A percentile compares a stretch with the other conserved stretches of the same genome.
Evolutionary conservation across 2,329 filamentous ascomycete genomes (phyloP).

Genomic region (Byssoonygena ceratinophila): DNA sequence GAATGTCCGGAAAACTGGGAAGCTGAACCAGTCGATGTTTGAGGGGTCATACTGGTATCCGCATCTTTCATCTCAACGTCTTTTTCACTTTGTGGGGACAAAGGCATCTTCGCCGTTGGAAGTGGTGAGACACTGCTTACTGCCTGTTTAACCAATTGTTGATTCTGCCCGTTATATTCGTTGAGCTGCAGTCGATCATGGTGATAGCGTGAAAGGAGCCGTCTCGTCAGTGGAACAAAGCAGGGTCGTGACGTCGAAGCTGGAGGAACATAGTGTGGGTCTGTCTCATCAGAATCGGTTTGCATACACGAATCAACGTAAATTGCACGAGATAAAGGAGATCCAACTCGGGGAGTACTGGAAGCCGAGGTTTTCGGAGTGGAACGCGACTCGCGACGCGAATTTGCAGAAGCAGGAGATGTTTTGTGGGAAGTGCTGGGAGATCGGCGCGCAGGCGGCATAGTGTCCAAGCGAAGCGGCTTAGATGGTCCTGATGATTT

Average conservation of each 20-base stretch:
- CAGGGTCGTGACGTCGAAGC: constrained; percentile 19
- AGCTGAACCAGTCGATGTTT: constrained; percentile 8
- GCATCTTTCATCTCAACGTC: constrained; percentile 32
- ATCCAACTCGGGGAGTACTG: constrained; percentile 22
- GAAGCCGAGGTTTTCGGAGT: constrained; percentile 26
- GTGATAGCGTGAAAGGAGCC: constrained; percentile 35
- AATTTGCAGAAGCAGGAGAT: constrained; percentile 23
- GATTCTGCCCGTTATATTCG: constrained; percentile 16
- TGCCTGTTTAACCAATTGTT: neutral
- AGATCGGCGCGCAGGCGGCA: constrained; percentile 22
- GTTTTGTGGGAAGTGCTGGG: constrained; percentile 28
- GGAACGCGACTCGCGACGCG: constrained; percentile 20
- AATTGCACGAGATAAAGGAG: constrained; percentile 20
- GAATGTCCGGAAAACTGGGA: neutral
- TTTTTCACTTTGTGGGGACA: constrained; percentile 8
- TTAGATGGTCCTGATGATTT: constrained; percentile 8
- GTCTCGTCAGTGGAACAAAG: constrained; percentile 35
- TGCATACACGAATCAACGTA: constrained; percentile 37
- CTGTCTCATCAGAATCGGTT: constrained; percentile 35
- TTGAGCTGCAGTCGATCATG: constrained; percentile 32
- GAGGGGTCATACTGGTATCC: constrained; percentile 21
- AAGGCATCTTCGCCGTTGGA: constrained; percentile 15
- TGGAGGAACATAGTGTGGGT: constrained; percentile 19
- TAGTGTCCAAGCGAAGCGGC: constrained; percentile 22
- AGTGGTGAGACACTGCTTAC: constrained; percentile 14